A percentile compares a stretch with the other conserved stretches of the same genome.
Evolutionary conservation across 2,329 filamentous ascomycete species (phyloP).

Genomic region (Aschersonia sp.): DNA sequence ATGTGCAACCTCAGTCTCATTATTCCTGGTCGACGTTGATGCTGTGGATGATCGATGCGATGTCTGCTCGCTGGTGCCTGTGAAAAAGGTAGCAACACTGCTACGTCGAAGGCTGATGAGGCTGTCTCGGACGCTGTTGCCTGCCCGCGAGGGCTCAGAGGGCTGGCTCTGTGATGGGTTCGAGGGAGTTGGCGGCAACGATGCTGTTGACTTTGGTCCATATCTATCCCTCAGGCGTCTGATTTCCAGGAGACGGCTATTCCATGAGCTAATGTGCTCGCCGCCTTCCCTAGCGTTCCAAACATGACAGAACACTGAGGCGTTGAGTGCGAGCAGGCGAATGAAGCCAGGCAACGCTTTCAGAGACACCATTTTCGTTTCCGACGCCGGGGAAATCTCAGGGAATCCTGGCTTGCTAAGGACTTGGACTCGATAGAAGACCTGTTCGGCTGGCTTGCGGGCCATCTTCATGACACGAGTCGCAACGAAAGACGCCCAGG

Average conservation of each 20-base stretch:
- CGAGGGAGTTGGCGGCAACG: slow-evolving; percentile 13
- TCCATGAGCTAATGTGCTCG: slow-evolving; percentile 82
- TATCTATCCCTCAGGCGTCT: slow-evolving; percentile 63
- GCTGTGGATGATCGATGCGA: slow-evolving; percentile 46
- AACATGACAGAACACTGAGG: slow-evolving; percentile 84
- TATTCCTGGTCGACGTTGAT: slow-evolving; percentile 35
- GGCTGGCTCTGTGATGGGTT: slow-evolving; percentile 8
- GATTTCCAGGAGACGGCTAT: slow-evolving; percentile 73
- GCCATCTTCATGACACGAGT: slow-evolving; percentile 26
- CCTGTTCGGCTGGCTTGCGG: slow-evolving; percentile 17
- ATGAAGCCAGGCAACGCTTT: slow-evolving; percentile 74
- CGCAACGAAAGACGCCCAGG: slow-evolving; percentile 60
- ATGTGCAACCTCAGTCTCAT: slow-evolving; percentile 36
- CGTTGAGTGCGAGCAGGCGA: slow-evolving; percentile 78
- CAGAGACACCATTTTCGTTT: slow-evolving; percentile 77
- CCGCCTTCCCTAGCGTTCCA: slow-evolving; percentile 66
- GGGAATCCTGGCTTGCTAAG: slow-evolving; percentile 82
- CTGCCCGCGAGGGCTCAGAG: slow-evolving; percentile 6
- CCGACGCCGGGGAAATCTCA: slow-evolving; percentile 76
- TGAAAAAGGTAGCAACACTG: slow-evolving; percentile 53
- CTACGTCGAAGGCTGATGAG: slow-evolving; percentile 44
- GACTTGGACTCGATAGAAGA: slow-evolving; percentile 80
- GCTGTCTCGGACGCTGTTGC: slow-evolving; percentile 37
- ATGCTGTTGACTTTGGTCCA: slow-evolving; percentile 23
- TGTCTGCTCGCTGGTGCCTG: slow-evolving; percentile 37